Conservation (phyloP, 2,329 filamentous ascomycete genomes). For the Pseudonectria foliicola region DNA sequence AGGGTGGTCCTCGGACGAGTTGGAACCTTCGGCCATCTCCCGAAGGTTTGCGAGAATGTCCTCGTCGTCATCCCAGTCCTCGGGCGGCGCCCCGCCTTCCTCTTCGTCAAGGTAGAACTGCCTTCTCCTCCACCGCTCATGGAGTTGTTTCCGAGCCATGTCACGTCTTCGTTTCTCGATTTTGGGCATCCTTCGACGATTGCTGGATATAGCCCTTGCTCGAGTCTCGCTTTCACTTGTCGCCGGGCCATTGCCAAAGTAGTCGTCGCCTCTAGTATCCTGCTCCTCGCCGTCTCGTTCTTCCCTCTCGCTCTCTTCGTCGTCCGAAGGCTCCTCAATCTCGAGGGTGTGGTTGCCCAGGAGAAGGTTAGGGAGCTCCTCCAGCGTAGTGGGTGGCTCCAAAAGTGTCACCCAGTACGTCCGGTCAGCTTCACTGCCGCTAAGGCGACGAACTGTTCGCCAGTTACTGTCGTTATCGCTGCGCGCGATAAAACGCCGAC, state of each 20-base stretch:
- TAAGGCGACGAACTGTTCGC: slow-evolving; percentile 26
- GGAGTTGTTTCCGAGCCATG: slow-evolving; percentile 46
- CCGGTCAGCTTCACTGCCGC: slow-evolving; percentile 26
- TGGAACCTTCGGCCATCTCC: slow-evolving; percentile 35
- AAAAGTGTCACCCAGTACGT: slow-evolving; percentile 38
- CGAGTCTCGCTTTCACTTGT: slow-evolving; percentile 34
- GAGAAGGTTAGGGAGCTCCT: slow-evolving; percentile 36
- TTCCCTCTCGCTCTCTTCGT: slow-evolving; percentile 21
- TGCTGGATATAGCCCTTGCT: slow-evolving; percentile 29
- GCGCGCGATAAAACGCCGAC: slow-evolving; percentile 21
- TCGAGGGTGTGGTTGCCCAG: slow-evolving; percentile 24
- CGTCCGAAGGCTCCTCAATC: slow-evolving; percentile 22
- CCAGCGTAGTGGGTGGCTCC: slow-evolving; percentile 37
- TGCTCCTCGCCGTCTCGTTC: slow-evolving; percentile 13
- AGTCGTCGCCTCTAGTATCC: slow-evolving; percentile 17
- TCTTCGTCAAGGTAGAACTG: slow-evolving; percentile 82
- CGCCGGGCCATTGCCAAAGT: slow-evolving; percentile 24
- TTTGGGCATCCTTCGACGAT: slow-evolving; percentile 29
- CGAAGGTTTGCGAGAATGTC: slow-evolving; percentile 41
- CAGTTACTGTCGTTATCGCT: slow-evolving; percentile 29
- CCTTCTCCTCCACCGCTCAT: slow-evolving; percentile 68
- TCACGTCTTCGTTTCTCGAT: slow-evolving; percentile 34
- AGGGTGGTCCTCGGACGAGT: slow-evolving; percentile 29
- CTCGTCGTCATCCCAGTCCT: slow-evolving; percentile 55
- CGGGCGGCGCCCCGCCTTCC: slow-evolving; percentile 62